Evolutionary conservation across 768 basidiomycete species (phyloP).

Genomic region (Trametes cubensis): DNA sequence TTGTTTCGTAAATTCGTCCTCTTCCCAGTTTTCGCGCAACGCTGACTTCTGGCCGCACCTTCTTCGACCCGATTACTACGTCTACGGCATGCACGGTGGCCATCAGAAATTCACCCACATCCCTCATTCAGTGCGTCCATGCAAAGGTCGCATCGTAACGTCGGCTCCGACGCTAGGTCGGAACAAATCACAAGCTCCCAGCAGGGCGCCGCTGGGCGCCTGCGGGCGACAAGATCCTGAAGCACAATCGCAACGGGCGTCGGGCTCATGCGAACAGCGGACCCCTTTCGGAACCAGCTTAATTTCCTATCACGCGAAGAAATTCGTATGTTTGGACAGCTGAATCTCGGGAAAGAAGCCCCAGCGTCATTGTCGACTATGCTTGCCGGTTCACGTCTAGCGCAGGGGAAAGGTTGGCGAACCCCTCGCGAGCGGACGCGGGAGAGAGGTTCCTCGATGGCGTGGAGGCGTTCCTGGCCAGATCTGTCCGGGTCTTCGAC

Average conservation of each 20-base stretch:
- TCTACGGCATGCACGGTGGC: too few species aligned
- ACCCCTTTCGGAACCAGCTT: conserved; percentile 5
- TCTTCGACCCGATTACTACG: too few species aligned
- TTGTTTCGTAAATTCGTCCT: neutral
- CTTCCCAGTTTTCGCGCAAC: neutral
- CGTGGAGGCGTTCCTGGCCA: conserved; percentile 23
- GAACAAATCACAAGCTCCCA: conserved; percentile 12
- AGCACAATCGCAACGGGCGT: neutral
- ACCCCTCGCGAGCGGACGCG: neutral
- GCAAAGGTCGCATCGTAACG: neutral
- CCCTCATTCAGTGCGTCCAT: neutral
- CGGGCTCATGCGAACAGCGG: neutral
- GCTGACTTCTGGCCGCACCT: neutral
- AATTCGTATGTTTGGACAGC: neutral
- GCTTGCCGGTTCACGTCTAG: conserved; percentile 1
- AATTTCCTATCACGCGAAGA: conserved; percentile 11
- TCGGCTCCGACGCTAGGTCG: neutral
- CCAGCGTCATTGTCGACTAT: neutral
- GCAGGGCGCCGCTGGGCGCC: conserved; percentile 1
- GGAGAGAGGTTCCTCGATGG: conserved; percentile 5
- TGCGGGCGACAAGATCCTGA: neutral
- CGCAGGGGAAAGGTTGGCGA: neutral
- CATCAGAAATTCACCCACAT: too few species aligned
- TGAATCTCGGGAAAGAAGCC: conserved; percentile 8
- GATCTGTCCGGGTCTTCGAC: conserved; percentile 13